Evolutionary conservation across 2,329 filamentous ascomycete genomes (phyloP).

Genomic region (Teratosphaeria zuluensis): DNA sequence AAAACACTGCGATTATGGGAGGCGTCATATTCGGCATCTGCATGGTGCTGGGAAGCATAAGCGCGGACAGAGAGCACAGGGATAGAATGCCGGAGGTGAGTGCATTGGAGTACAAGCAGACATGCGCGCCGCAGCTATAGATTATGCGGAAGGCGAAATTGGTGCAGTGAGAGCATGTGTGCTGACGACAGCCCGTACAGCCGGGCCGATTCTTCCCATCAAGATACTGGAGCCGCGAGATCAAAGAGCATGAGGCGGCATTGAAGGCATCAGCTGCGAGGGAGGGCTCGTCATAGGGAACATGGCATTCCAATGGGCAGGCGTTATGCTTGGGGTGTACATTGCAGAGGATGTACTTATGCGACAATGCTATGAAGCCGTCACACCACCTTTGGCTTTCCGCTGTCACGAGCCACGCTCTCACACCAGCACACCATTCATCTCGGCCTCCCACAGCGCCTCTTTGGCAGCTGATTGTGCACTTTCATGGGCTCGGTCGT

Average conservation of each 20-base stretch:
- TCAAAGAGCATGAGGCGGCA: slow-evolving; percentile 57
- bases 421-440: too few relatives aligned
- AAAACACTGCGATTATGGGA: slow-evolving; percentile 73
- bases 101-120: background rate
- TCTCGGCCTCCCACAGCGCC: too few relatives aligned
- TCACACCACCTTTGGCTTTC: too few relatives aligned
- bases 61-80: slow-evolving; percentile 63
- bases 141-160: background rate
- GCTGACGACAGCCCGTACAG: slow-evolving; percentile 11
- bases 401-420: too few relatives aligned
- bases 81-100: slow-evolving; percentile 59
- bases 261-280: slow-evolving; percentile 23
- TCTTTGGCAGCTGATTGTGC: too few relatives aligned
- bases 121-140: background rate
- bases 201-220: slow-evolving; percentile 71
- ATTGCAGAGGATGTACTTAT: background rate
- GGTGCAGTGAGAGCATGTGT: background rate
- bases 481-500: too few relatives aligned
- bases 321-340: background rate
- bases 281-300: background rate
- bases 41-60: slow-evolving; percentile 57
- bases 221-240: slow-evolving; percentile 68
- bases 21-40: slow-evolving; percentile 59
- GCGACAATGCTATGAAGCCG: background rate
- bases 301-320: background rate